Base-by-base conservation (phyloP, 108 stramenopile species). In the Nannochloropsis gaditana region DNA sequence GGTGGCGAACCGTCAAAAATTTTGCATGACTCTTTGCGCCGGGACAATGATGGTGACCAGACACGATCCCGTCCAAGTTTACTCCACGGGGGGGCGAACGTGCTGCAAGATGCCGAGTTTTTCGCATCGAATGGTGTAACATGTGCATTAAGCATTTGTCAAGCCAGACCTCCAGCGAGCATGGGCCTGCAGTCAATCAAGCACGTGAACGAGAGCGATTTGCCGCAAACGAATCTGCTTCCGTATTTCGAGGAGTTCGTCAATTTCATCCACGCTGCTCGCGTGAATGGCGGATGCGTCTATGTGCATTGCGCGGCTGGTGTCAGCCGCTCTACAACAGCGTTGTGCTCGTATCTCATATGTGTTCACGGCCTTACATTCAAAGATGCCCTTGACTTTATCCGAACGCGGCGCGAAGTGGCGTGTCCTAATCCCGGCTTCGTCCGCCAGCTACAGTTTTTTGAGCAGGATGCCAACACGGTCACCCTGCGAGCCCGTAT, bases 341-440 rank as follows among this genome's bases (percentile, higher is more conserved):
- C 59, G 15, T 15, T 73, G 19, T 73, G 59, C 2, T 73, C 59
- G 19, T 73, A 73, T n/a, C n/a, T 73, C 1, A 73, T 73, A n/a
- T 73, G 59, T n/a, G n/a, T 73, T n/a, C 59, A 73, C 59, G 59
- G 19, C 59, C 59, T 73, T 8, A n/a, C 59, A 15, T 73, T 73
- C 59, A 73, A 73, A 73, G 59, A 73, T 73, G 59, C 59, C 59
- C 59, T 73, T n/a, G 59, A 73, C 59, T 73, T 73, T n/a, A 73
- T 73, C 59, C 59, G 59, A 15, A 73, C 59, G 19, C 59, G 59
- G 15, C 59, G 59, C 59, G 59, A 73, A 73, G 59, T 73, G 59
- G 59, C 59, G 15, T 73, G 59, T n/a, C 59, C 59, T n/a, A 73
- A 73, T n/a, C 59, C 59, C 8, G 59, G 59, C 59, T 73, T 73